These are phyloP conservation scores for Amylostereum areolatum DNA, from an alignment of 1,284 basidiomycete species.

Conservation along the genomic window DNA sequence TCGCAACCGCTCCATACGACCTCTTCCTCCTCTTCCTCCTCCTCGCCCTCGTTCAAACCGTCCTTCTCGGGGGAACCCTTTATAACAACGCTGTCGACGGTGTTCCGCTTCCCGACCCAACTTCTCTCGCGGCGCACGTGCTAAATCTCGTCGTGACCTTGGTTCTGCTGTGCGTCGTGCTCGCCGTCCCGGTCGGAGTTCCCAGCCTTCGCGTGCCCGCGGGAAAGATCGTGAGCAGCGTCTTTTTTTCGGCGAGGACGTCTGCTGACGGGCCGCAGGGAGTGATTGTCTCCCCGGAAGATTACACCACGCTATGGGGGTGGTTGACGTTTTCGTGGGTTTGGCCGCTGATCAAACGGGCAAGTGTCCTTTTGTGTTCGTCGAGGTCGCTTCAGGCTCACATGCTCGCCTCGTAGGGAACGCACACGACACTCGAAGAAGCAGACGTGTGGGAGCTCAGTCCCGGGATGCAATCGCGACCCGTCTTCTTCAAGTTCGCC, in stretches of 20 bases:
- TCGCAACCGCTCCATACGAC: conserved; percentile 43
- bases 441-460: conserved; percentile 69
- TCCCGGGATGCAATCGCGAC: conserved; percentile 59
- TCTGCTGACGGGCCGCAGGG: conserved; percentile 30
- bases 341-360: conserved; percentile 52
- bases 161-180: conserved; percentile 35
- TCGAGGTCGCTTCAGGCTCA: background rate
- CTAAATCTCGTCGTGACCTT: conserved; percentile 37
- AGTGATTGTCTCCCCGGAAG: conserved; percentile 58
- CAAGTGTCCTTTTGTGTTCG: conserved; percentile 17
- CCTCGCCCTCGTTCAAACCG: conserved; percentile 32
- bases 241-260: background rate
- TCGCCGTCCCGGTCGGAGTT: conserved; percentile 52
- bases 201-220: conserved; percentile 43
- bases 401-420: conserved; percentile 34
- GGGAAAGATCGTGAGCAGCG: conserved; percentile 43
- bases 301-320: conserved; percentile 67
- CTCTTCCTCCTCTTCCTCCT: conserved; percentile 45
- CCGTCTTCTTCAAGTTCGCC: conserved; percentile 59
- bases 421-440: conserved; percentile 57
- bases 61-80: conserved; percentile 42
- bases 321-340: conserved; percentile 86
- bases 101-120: conserved; percentile 28
- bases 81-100: conserved; percentile 39
- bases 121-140: conserved; percentile 26